Percentiles rank a stretch among this genome's conserved stretches.
Evolutionary conservation across 139 green algal genomes (phyloP).

Genomic region (Chlorella sp.): DNA sequence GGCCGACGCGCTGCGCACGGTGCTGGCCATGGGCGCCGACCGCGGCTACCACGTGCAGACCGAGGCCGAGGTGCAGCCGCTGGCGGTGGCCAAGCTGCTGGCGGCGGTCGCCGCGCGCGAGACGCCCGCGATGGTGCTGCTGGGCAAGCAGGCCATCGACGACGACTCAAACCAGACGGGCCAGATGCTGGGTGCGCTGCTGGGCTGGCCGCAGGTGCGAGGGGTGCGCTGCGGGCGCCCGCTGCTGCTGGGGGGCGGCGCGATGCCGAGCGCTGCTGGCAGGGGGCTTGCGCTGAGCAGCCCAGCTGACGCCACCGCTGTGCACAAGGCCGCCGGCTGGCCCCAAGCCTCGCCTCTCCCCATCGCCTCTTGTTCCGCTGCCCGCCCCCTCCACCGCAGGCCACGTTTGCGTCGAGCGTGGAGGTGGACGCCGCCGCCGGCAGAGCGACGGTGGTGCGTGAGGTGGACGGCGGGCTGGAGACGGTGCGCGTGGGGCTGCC

Average conservation of each 20-base stretch:
- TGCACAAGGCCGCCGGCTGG: no score
- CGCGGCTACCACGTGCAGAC: constrained; percentile 76
- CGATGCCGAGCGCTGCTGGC: no score
- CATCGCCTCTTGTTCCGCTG: no score
- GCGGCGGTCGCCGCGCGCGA: constrained; percentile 66
- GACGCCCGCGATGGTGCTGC: constrained; percentile 63
- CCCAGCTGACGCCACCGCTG: no score
- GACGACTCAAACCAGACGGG: constrained; percentile 91
- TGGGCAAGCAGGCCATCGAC: constrained; percentile 96
- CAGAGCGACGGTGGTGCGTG: constrained; percentile 40
- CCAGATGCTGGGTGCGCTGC: constrained; percentile 90
- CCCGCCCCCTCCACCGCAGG: no score
- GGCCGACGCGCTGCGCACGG: constrained; percentile 87
- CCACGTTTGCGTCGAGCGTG: constrained; percentile 89
- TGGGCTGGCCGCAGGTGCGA: constrained; percentile 91
- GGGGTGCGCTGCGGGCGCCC: no score
- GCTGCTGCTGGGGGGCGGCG: no score
- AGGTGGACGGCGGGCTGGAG: constrained; percentile 87
- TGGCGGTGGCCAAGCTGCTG: constrained; percentile 83
- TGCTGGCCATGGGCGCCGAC: constrained; percentile 92
- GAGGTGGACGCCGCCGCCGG: constrained; percentile 51
- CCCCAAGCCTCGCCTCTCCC: no score
- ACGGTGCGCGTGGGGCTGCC: constrained; percentile 71
- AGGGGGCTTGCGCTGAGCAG: no score
- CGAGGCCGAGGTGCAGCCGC: constrained; percentile 61